These are phyloP conservation scores for Rubroshorea leprosula DNA, from an alignment of 345 rosid species.

Conservation along the genomic window DNA sequence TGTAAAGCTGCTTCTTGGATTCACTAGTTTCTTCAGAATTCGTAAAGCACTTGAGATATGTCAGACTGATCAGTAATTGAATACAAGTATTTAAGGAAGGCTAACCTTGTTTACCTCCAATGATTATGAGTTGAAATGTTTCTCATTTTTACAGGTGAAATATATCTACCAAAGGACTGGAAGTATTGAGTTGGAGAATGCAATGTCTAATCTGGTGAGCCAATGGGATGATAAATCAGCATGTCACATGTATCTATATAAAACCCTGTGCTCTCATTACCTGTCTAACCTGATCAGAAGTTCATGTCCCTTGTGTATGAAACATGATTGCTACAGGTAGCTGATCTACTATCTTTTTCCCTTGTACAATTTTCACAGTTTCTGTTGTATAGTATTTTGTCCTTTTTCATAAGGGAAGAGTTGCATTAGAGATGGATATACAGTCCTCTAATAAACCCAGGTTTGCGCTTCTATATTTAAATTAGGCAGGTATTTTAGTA, in stretches of 20 bases:
- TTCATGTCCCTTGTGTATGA: conserved; percentile 13
- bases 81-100: neutral
- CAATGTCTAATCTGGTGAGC: conserved; percentile 5
- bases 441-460: conserved; percentile 23
- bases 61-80: too few species aligned
- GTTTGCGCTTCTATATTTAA: conserved; percentile 27
- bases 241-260: conserved; percentile 4
- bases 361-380: conserved; percentile 29
- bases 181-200: conserved; percentile 14
- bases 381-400: conserved; percentile 38
- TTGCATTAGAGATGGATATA: conserved; percentile 23
- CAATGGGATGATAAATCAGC: conserved; percentile 13
- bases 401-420: conserved; percentile 19
- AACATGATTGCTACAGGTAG: conserved; percentile 15
- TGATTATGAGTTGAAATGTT: conserved; percentile 4
- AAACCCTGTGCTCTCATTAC: conserved; percentile 4
- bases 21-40: neutral
- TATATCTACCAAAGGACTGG: neutral
- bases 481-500: conserved; percentile 17
- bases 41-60: too few species aligned
- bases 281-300: conserved; percentile 21
- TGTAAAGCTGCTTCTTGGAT: too few species aligned
- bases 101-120: too few species aligned
- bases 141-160: conserved; percentile 29
- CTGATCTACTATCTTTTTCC: conserved; percentile 19